A percentile compares a stretch with the other conserved stretches of the same genome.
These are phyloP conservation scores for Penicillium diatomitis DNA, from an alignment of 495 filamentous ascomycete species.

Conservation along the genomic window DNA sequence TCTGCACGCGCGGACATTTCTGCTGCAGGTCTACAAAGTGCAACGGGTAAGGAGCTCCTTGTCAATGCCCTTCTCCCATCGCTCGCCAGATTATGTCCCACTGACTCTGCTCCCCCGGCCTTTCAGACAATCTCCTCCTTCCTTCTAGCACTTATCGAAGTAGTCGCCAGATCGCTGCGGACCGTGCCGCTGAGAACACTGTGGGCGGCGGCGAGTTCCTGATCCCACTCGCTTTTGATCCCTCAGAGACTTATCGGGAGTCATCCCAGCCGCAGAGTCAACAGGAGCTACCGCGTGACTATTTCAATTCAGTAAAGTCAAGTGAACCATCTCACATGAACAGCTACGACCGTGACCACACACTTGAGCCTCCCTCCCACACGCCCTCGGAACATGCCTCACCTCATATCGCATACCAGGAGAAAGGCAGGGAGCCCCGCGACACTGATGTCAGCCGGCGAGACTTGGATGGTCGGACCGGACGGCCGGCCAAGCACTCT, in stretches of 20 bases:
- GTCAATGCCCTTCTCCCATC: background rate
- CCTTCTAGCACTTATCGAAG: constrained; percentile 70
- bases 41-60: constrained; percentile 11
- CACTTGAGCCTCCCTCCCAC: constrained; percentile 9
- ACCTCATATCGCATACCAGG: constrained; percentile 87
- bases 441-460: constrained; percentile 27
- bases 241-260: constrained; percentile 54
- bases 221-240: constrained; percentile 86
- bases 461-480: constrained; percentile 7
- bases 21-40: constrained; percentile 4
- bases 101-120: too few species aligned
- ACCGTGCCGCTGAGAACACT: constrained; percentile 50
- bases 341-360: constrained; percentile 11
- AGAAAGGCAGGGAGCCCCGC: constrained; percentile 59
- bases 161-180: constrained; percentile 53
- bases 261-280: constrained; percentile 33
- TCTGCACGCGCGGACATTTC: constrained; percentile 4
- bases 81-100: too few species aligned
- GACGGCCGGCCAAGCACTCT: constrained; percentile 47
- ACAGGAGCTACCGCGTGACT: constrained; percentile 28
- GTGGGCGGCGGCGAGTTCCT: constrained; percentile 71
- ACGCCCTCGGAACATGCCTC: constrained; percentile 38
- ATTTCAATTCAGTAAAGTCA: constrained; percentile 10
- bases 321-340: constrained; percentile 13
- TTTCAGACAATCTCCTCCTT: constrained; percentile 51